These are phyloP conservation scores for Primulina tabacum DNA, from an alignment of 257 asterid genomes.

Conservation along the genomic window DNA sequence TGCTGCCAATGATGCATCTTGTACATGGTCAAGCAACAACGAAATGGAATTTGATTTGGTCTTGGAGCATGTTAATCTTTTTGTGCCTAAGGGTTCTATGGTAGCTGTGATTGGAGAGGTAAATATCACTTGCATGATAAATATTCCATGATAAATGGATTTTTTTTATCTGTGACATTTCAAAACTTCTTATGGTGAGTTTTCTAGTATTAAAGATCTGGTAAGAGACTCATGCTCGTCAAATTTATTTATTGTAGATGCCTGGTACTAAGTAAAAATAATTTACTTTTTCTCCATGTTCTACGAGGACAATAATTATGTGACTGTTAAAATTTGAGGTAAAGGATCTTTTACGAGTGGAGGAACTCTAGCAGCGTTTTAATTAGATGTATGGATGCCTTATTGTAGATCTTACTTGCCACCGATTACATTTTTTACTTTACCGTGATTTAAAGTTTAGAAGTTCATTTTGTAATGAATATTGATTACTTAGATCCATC, in stretches of 20 bases:
- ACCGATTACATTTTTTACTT: not conserved
- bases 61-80: slow-evolving; percentile 53
- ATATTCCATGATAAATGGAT: slow-evolving; percentile 1
- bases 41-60: slow-evolving; percentile 54
- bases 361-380: slow-evolving; percentile 6
- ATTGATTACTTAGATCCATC: not conserved
- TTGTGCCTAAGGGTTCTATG: slow-evolving; percentile 65
- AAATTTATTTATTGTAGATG: slow-evolving; percentile 1
- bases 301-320: not conserved
- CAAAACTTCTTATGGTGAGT: not conserved
- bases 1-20: slow-evolving; percentile 58
- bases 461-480: not conserved
- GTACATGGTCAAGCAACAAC: slow-evolving; percentile 82
- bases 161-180: not conserved
- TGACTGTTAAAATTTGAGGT: not conserved
- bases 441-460: not conserved
- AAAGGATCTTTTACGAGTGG: not conserved
- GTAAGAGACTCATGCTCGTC: not conserved
- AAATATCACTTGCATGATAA: slow-evolving; percentile 18
- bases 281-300: not conserved
- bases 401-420: not conserved
- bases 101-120: slow-evolving; percentile 94
- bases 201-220: slow-evolving; percentile 1
- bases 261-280: not conserved
- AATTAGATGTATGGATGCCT: not conserved